Evolutionary conservation across 768 basidiomycete genomes (phyloP).

Genomic region (Collybiopsis confluens): DNA sequence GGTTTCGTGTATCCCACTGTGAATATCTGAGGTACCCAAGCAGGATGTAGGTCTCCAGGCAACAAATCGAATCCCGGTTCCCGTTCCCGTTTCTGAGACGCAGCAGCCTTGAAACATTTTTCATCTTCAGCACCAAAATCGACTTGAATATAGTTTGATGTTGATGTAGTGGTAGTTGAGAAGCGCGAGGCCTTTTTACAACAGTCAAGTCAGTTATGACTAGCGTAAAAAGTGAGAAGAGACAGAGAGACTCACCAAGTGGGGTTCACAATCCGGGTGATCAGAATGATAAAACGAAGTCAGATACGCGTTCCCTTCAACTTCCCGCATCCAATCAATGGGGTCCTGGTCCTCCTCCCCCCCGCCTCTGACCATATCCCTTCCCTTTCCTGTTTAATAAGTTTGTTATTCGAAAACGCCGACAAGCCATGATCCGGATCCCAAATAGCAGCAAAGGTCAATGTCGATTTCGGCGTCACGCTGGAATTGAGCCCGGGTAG

Average conservation of each 20-base stretch:
- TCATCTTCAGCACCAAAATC: background rate
- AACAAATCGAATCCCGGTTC: background rate
- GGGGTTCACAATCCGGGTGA: constrained; percentile 13
- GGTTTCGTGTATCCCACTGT: constrained; percentile 5
- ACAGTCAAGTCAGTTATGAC: constrained; percentile 5
- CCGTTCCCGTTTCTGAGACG: too few relatives aligned
- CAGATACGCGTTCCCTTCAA: background rate
- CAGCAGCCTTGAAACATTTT: background rate
- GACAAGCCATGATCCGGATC: constrained; percentile 47
- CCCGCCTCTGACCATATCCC: background rate
- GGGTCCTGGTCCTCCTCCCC: background rate
- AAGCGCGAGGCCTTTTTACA: constrained; percentile 24
- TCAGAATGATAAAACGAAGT: constrained; percentile 6
- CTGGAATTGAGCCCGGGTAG: background rate
- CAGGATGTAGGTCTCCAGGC: constrained; percentile 6
- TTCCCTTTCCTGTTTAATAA: constrained; percentile 25
- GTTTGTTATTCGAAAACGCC: constrained; percentile 39
- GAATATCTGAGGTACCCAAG: constrained; percentile 8
- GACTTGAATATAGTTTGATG: constrained; percentile 22
- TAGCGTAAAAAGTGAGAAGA: background rate
- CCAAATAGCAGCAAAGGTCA: constrained; percentile 48
- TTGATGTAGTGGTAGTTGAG: constrained; percentile 29
- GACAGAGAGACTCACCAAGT: constrained; percentile 6
- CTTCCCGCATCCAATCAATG: background rate
- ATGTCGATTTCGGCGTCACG: constrained; percentile 35